These are phyloP conservation scores for Eucalyptus pauciflora DNA, from an alignment of 345 rosid genomes.

Conservation along the genomic window DNA sequence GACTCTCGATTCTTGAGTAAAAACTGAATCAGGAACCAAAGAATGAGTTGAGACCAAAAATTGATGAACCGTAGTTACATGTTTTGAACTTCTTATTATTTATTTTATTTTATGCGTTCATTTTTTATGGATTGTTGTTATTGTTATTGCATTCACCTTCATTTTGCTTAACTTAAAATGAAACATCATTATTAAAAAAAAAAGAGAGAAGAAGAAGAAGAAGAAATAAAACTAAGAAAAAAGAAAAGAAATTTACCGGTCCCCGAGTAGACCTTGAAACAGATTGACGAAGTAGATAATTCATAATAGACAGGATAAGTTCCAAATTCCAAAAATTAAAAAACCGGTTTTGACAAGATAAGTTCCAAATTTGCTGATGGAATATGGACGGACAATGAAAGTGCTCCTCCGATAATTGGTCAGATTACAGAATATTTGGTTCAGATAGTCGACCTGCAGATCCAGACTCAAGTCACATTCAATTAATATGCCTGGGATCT, in stretches of 20 bases:
- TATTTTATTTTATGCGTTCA: too few relatives aligned
- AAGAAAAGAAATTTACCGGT: too few relatives aligned
- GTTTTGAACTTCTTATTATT: too few relatives aligned
- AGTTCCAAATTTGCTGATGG: too few relatives aligned
- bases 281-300: too few relatives aligned
- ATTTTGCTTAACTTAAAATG: too few relatives aligned
- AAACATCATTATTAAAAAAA: too few relatives aligned
- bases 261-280: too few relatives aligned
- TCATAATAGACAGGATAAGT: accelerated
- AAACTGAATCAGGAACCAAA: accelerated
- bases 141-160: too few relatives aligned
- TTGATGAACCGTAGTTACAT: background rate
- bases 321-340: background rate
- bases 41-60: background rate
- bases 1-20: background rate
- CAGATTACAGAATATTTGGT: background rate
- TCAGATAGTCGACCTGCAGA: background rate
- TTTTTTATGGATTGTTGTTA: too few relatives aligned
- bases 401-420: background rate
- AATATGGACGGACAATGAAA: background rate
- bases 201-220: accelerated
- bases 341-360: accelerated
- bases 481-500: background rate
- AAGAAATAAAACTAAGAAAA: too few relatives aligned
- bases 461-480: background rate